phyloP scores from a whole-genome alignment of 148 eudicot genomes.

The Pharnaceum exiguum region DNA sequence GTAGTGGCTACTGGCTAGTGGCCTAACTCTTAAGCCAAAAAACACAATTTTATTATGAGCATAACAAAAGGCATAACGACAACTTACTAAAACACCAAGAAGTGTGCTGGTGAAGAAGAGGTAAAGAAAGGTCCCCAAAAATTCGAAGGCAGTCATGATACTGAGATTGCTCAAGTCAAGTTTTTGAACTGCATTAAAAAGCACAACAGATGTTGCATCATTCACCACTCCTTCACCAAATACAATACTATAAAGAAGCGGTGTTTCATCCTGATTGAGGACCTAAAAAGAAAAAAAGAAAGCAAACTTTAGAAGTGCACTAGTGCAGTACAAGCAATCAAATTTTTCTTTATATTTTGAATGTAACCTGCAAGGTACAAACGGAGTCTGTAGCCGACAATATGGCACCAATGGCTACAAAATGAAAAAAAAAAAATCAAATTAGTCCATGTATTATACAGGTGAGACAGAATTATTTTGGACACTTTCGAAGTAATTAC shows the following conservation, averaged over 20 bases:
- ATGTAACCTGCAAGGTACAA: constrained; percentile 83
- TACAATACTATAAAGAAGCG: constrained; percentile 77
- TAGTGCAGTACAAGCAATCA: background rate
- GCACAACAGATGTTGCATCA: constrained; percentile 95
- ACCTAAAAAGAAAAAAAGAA: constrained; percentile 40
- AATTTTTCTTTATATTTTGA: constrained; percentile 1
- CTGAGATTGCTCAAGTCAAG: constrained; percentile 57
- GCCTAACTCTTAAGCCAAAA: too few species aligned
- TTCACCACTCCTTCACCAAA: constrained; percentile 96
- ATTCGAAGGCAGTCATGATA: constrained; percentile 40
- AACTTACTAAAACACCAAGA: constrained; percentile 69
- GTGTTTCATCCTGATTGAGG: constrained; percentile 91
- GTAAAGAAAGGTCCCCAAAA: constrained; percentile 71
- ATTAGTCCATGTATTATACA: background rate
- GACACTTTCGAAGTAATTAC: constrained; percentile 14
- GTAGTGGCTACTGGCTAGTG: too few species aligned
- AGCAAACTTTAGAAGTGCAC: constrained; percentile 5
- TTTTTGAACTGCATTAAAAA: constrained; percentile 82
- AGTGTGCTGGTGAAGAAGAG: constrained; percentile 68
- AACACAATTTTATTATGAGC: background rate
- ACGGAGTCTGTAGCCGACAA: constrained; percentile 92
- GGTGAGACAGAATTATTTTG: background rate
- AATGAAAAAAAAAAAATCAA: background rate
- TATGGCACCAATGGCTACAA: constrained; percentile 89
- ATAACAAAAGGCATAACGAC: background rate